Conservation (phyloP, 495 filamentous ascomycete genomes). For the Hypoxylon lienhwacheense region DNA sequence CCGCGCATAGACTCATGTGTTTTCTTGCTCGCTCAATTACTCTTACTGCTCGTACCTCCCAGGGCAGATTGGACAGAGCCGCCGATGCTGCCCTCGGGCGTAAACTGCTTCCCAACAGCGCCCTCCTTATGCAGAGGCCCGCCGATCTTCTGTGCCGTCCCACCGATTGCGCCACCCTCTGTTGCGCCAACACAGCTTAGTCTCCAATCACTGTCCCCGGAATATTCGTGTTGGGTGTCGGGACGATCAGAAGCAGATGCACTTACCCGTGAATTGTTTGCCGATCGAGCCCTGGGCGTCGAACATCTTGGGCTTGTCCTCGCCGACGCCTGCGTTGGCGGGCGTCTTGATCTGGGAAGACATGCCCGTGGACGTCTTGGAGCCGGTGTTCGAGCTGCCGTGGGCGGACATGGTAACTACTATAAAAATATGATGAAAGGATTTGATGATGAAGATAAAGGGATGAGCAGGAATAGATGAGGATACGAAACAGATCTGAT, state of each 20-base stretch:
- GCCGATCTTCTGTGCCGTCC: constrained; percentile 51
- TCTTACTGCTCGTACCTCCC: constrained; percentile 43
- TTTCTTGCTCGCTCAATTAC: constrained; percentile 22
- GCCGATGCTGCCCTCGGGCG: constrained; percentile 42
- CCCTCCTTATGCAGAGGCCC: constrained; percentile 51
- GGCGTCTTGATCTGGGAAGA: constrained; percentile 33
- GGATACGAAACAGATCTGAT: no score
- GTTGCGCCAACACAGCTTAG: constrained; percentile 4
- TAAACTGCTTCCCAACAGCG: constrained; percentile 50
- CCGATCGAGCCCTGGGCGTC: constrained; percentile 41
- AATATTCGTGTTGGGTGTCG: no score
- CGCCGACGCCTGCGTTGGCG: constrained; percentile 30
- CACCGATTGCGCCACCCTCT: constrained; percentile 51
- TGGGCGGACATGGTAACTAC: constrained; percentile 32
- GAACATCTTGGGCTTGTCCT: constrained; percentile 39
- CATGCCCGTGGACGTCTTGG: constrained; percentile 32
- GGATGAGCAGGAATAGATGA: no score
- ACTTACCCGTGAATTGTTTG: constrained; percentile 44
- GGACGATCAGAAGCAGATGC: no score
- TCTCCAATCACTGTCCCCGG: neutral
- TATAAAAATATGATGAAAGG: neutral
- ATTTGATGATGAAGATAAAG: neutral
- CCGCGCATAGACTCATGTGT: no score
- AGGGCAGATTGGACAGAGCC: constrained; percentile 49
- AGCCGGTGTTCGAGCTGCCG: constrained; percentile 35